Evolutionary conservation across 306 rosid species (phyloP), one percentile per base, ranked within the genome.

Genomic region (Glycine tomentella): DNA sequence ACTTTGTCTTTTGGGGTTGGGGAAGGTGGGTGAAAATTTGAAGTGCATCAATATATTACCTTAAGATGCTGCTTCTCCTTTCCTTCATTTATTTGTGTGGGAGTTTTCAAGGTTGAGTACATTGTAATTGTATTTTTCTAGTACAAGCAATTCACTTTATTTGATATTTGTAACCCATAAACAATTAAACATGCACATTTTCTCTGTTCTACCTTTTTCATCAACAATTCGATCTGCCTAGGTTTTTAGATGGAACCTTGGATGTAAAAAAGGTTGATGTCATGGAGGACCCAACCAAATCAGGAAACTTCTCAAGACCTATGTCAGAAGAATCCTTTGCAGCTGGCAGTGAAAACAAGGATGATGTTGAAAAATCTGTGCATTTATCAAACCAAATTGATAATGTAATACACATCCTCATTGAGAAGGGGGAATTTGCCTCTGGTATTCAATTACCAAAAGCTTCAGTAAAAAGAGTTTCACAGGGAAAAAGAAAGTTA

Each of bases 161-260:
- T 65, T 79, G 46, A 66, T 72, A 66, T 58, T 80, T 83, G 65
- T 59, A 44, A 69, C 65, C 71, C 42, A 11, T 48, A 83, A 84
- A 25, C 31, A 25, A 25, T 25, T 25, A 25, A 1, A 46, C 61
- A 53, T 73, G 62, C 31, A 42, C 53, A 52, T 80, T 14, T 56
- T n/a, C 56, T 56, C 77, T 78, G 31, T 25, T 25, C 31, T 25
- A 25, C 2, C 31, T 25, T 25, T 78, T 78, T 67, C 49, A 17
- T 83, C 77, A 62, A 63, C 59, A 61, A 61, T 52, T 48, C 40
- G 71, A 15, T 69, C 40, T 86, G 80, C 67, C 73, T 84, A 96
- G 99, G 89, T 93, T 88, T 87, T 85, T 93, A 81, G 97, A 88
- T 81, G 99, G 99, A 63, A 17, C 80, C 10, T 83, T 92, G 91